These are phyloP conservation scores for Wickerhamomyces kurtzmanii DNA, from an alignment of 805 yeast genomes.

Conservation along the genomic window DNA sequence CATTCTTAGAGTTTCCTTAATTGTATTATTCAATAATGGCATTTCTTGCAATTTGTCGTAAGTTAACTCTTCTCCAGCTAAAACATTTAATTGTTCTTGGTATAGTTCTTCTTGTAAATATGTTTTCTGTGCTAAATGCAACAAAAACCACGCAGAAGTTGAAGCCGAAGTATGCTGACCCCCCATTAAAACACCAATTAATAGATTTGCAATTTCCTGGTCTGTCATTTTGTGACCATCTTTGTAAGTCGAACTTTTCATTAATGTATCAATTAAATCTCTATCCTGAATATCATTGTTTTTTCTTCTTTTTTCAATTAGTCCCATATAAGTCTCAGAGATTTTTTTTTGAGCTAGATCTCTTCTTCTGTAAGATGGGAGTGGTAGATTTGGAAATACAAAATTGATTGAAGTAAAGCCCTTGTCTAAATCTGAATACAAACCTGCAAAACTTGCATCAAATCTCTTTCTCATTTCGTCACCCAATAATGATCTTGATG, in stretches of 20 bases:
- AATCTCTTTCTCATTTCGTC: constrained; percentile 82
- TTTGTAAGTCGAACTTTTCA: constrained; percentile 77
- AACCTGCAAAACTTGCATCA: constrained; percentile 72
- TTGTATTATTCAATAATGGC: constrained; percentile 73
- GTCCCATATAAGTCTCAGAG: constrained; percentile 68
- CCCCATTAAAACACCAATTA: constrained; percentile 96
- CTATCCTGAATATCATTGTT: constrained; percentile 73
- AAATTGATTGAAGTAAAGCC: constrained; percentile 96
- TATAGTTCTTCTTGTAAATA: constrained; percentile 76
- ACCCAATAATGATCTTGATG: constrained; percentile 85
- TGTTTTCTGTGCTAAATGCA: constrained; percentile 84
- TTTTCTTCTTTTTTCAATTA: constrained; percentile 65
- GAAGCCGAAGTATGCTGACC: constrained; percentile 98
- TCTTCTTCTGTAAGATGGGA: constrained; percentile 75
- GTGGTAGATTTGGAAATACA: constrained; percentile 89
- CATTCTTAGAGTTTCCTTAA: constrained; percentile 90
- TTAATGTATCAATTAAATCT: constrained; percentile 82
- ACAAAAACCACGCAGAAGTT: constrained; percentile 89
- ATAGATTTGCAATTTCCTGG: constrained; percentile 83
- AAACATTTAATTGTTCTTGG: constrained; percentile 59
- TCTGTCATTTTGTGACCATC: constrained; percentile 95
- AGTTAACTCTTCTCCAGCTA: constrained; percentile 53
- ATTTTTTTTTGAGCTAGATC: constrained; percentile 83
- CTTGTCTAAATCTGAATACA: constrained; percentile 87
- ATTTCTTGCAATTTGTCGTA: constrained; percentile 78